A percentile compares a stretch with the other conserved stretches of the same genome.
Conservation (phyloP, 441 rosid genomes). For the Manihot esculenta region DNA sequence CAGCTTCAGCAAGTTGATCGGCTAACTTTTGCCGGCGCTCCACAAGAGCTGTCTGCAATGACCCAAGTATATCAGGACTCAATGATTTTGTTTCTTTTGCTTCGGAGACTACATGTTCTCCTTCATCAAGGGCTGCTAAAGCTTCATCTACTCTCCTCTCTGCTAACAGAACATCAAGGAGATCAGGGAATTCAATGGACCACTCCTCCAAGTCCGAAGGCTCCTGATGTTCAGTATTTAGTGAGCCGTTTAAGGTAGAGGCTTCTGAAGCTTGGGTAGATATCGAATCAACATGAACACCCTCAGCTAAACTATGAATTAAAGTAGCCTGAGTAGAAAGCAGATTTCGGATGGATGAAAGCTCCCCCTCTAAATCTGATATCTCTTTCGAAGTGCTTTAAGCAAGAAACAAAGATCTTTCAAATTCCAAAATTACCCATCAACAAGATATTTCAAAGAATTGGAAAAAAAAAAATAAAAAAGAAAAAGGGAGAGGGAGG, state of each 20-base stretch:
- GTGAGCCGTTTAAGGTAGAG: conserved; percentile 38
- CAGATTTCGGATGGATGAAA: conserved; percentile 85
- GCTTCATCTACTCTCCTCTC: conserved; percentile 98
- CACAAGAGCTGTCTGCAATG: conserved; percentile 56
- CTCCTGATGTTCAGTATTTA: conserved; percentile 48
- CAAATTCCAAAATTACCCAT: conserved; percentile 10
- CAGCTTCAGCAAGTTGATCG: conserved; percentile 94
- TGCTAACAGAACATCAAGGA: conserved; percentile 87
- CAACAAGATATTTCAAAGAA: not conserved
- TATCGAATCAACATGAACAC: conserved; percentile 62
- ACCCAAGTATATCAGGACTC: conserved; percentile 49
- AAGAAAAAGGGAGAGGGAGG: too few species aligned
- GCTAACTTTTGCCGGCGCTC: conserved; percentile 84
- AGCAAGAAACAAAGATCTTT: conserved; percentile 14
- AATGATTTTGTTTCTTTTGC: conserved; percentile 56
- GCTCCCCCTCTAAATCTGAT: conserved; percentile 98
- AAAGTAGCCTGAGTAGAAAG: conserved; percentile 92
- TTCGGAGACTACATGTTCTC: conserved; percentile 63
- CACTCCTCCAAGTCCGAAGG: conserved; percentile 84
- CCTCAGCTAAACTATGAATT: conserved; percentile 90
- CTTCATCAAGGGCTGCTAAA: conserved; percentile 82
- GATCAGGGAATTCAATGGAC: conserved; percentile 83
- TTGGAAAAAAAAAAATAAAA: too few species aligned
- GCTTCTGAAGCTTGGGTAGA: conserved; percentile 48
- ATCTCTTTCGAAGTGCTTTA: conserved; percentile 97